phyloP scores from a whole-genome alignment of 108 stramenopile genomes.

The Stephanodiscus minutulus region DNA sequence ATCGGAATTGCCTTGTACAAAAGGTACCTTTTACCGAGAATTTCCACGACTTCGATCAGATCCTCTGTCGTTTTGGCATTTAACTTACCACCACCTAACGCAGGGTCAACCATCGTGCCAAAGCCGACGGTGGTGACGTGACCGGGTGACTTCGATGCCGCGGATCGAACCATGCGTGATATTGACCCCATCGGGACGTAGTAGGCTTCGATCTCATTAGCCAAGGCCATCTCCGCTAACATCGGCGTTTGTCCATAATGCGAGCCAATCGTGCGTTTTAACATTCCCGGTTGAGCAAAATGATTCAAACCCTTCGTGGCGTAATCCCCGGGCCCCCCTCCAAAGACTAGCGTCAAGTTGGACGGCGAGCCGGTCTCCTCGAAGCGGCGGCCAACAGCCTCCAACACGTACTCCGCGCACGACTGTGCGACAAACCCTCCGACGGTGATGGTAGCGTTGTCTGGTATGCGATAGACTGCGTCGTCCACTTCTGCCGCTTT shows the following conservation, averaged over 20 bases:
- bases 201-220: conserved; percentile 75
- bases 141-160: conserved; percentile 78
- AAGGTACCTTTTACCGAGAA: conserved; percentile 34
- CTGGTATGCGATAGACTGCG: neutral
- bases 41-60: conserved; percentile 20
- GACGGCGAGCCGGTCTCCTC: neutral
- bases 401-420: neutral
- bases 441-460: neutral
- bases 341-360: conserved; percentile 76
- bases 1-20: conserved; percentile 84
- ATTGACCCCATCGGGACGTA: conserved; percentile 79
- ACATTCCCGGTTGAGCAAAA: conserved; percentile 57
- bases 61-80: conserved; percentile 68
- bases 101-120: conserved; percentile 82
- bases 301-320: conserved; percentile 67
- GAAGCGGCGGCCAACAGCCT: neutral
- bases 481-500: neutral
- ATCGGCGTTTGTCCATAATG: conserved; percentile 75
- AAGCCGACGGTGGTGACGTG: conserved; percentile 80
- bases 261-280: conserved; percentile 79
- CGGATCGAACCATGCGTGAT: conserved; percentile 79
- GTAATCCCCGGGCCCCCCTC: conserved; percentile 78
- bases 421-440: neutral
- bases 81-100: conserved; percentile 29
- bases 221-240: conserved; percentile 59